Percentiles rank a stretch among this genome's conserved stretches.
Evolutionary conservation across 2,329 filamentous ascomycete species (phyloP).

Genomic region (Aureobasidium sp.): DNA sequence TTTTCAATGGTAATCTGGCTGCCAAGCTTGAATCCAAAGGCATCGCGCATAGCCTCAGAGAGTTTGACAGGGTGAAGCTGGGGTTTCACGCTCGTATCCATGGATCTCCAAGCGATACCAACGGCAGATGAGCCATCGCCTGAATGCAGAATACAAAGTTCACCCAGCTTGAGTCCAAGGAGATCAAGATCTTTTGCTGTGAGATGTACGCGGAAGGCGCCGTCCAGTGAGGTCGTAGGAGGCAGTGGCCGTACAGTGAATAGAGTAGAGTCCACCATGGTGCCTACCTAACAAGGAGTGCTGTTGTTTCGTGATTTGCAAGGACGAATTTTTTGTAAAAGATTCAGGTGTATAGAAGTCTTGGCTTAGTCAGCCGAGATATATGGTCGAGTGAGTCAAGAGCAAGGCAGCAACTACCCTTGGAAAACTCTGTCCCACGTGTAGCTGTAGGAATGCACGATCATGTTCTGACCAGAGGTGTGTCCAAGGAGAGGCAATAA

Average conservation of each 20-base stretch:
- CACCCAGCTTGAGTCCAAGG: conserved; percentile 49
- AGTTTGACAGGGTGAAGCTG: conserved; percentile 61
- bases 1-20: conserved; percentile 57
- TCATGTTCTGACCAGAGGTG: not conserved
- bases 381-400: not conserved
- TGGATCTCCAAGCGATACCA: conserved; percentile 56
- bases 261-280: conserved; percentile 13
- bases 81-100: conserved; percentile 47
- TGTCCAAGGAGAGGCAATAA: not conserved
- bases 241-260: conserved; percentile 50
- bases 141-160: conserved; percentile 47
- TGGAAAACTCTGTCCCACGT: not conserved
- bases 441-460: not conserved
- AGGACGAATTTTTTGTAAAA: conserved; percentile 7
- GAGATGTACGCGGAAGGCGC: conserved; percentile 52
- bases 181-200: conserved; percentile 48
- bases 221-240: conserved; percentile 41
- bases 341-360: conserved; percentile 2
- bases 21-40: conserved; percentile 62
- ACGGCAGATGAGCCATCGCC: conserved; percentile 38
- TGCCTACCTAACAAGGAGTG: not conserved
- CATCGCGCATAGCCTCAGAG: conserved; percentile 64
- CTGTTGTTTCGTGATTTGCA: not conserved
- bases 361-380: conserved; percentile 8
- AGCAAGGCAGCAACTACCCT: not conserved